phyloP scores from a whole-genome alignment of 495 filamentous ascomycete genomes.

The Hypoxylon crocopeplum region DNA sequence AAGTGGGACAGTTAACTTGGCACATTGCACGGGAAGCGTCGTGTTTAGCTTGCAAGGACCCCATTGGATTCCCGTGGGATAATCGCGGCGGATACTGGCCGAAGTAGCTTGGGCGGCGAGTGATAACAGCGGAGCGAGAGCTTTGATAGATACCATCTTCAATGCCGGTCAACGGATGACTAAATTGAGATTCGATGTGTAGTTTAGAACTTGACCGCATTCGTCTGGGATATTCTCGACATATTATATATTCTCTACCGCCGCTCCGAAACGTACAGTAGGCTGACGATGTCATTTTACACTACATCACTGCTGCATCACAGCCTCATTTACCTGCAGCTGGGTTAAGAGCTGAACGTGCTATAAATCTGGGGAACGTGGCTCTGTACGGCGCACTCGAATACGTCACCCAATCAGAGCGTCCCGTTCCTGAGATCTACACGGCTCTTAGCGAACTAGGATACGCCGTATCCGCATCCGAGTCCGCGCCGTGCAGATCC shows the following conservation, averaged over 20 bases:
- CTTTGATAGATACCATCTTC: slow-evolving; percentile 14
- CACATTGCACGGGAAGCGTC: slow-evolving; percentile 43
- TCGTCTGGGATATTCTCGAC: neutral
- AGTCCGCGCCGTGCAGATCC: slow-evolving; percentile 3
- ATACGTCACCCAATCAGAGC: no score
- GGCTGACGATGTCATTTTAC: neutral
- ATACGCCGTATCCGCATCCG: slow-evolving; percentile 28
- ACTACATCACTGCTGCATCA: neutral
- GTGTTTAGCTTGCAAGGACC: slow-evolving; percentile 29
- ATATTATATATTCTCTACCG: slow-evolving; percentile 5
- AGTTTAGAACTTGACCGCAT: neutral
- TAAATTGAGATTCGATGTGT: slow-evolving; percentile 1
- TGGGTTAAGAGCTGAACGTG: slow-evolving; percentile 1
- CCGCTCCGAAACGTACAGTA: neutral
- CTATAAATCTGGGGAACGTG: no score
- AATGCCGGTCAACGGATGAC: neutral
- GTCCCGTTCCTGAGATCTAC: neutral
- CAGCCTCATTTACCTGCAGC: slow-evolving; percentile 15
- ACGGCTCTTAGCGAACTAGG: neutral
- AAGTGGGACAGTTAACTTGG: slow-evolving; percentile 50
- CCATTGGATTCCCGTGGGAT: slow-evolving; percentile 10
- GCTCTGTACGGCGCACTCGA: neutral
- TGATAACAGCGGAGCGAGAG: slow-evolving; percentile 1
- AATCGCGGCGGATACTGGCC: slow-evolving; percentile 4
- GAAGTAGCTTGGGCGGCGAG: slow-evolving; percentile 11